Conservation (phyloP, 768 basidiomycete species). For the Kwoniella shandongensis region DNA sequence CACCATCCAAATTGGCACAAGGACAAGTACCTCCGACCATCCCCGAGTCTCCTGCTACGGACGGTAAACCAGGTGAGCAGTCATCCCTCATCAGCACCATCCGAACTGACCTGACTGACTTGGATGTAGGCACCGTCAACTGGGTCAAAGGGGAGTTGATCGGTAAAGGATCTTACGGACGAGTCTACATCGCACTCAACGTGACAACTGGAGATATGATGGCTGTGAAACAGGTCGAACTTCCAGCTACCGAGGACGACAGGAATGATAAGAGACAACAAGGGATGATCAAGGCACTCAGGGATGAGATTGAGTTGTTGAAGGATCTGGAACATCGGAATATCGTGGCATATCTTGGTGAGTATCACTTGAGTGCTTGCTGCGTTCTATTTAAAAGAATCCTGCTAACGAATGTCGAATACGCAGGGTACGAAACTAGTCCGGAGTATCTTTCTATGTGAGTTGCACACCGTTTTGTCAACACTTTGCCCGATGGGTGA, state of each 20-base stretch:
- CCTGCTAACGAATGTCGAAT: no score
- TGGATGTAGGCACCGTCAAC: constrained; percentile 75
- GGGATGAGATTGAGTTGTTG: constrained; percentile 90
- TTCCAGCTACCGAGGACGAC: constrained; percentile 87
- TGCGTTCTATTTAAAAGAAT: no score
- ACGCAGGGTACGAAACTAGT: constrained; percentile 66
- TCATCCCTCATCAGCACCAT: no score
- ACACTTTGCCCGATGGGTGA: constrained; percentile 3
- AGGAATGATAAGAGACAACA: constrained; percentile 81
- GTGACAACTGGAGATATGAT: constrained; percentile 98
- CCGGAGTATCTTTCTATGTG: constrained; percentile 86
- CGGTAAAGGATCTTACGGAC: constrained; percentile 93
- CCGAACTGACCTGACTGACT: no score
- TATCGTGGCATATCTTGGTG: constrained; percentile 91
- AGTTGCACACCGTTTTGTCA: constrained; percentile 56
- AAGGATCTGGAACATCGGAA: constrained; percentile 95
- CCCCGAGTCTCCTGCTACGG: constrained; percentile 38
- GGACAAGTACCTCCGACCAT: constrained; percentile 36
- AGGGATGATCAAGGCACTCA: constrained; percentile 82
- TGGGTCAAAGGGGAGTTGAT: constrained; percentile 99
- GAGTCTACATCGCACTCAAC: constrained; percentile 93
- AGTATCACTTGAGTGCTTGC: constrained; percentile 14
- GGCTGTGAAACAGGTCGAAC: constrained; percentile 97
- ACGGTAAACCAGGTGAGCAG: constrained; percentile 37
- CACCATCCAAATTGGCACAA: constrained; percentile 63